Percentiles rank a stretch among this genome's conserved stretches.
Evolutionary conservation across 169 alveolate genomes (phyloP).

Genomic region (Theileria parva): DNA sequence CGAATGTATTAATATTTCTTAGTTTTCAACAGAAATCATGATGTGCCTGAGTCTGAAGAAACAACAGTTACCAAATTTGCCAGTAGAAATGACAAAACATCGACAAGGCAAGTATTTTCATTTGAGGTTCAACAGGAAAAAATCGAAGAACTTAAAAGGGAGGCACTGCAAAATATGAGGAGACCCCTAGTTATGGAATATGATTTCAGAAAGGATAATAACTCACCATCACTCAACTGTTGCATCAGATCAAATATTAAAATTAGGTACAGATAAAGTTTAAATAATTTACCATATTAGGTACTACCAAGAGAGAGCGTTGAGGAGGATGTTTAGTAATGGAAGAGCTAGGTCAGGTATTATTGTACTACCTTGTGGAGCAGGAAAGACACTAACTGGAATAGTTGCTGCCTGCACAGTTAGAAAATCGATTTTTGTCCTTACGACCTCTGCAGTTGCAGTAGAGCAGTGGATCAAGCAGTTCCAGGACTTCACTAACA

Average conservation of each 20-base stretch:
- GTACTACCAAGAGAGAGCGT: slow-evolving; percentile 90
- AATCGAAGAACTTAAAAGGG: slow-evolving; percentile 86
- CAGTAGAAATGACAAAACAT: slow-evolving; percentile 2
- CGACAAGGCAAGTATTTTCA: slow-evolving; percentile 74
- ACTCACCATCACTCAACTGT: slow-evolving; percentile 84
- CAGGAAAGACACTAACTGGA: slow-evolving; percentile 99
- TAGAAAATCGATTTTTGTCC: slow-evolving; percentile 91
- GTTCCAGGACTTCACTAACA: slow-evolving; percentile 86
- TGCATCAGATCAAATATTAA: slow-evolving; percentile 89
- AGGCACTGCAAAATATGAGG: slow-evolving; percentile 84
- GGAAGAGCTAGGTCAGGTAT: slow-evolving; percentile 98
- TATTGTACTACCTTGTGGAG: slow-evolving; percentile 99
- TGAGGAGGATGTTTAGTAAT: slow-evolving; percentile 95
- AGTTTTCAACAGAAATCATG: slow-evolving; percentile 12
- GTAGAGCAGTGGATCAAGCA: slow-evolving; percentile 91
- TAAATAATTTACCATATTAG: not conserved
- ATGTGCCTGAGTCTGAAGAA: slow-evolving; percentile 18
- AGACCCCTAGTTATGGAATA: slow-evolving; percentile 96
- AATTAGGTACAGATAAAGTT: slow-evolving; percentile 76
- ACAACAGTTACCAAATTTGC: slow-evolving; percentile 16
- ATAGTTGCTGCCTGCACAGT: slow-evolving; percentile 96
- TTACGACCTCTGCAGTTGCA: slow-evolving; percentile 88
- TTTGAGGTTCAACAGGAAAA: slow-evolving; percentile 86
- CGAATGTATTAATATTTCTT: not conserved
- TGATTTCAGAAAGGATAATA: slow-evolving; percentile 91